These are phyloP conservation scores for Cordyceps farinosa DNA, from an alignment of 2,329 filamentous ascomycete genomes.

Conservation along the genomic window DNA sequence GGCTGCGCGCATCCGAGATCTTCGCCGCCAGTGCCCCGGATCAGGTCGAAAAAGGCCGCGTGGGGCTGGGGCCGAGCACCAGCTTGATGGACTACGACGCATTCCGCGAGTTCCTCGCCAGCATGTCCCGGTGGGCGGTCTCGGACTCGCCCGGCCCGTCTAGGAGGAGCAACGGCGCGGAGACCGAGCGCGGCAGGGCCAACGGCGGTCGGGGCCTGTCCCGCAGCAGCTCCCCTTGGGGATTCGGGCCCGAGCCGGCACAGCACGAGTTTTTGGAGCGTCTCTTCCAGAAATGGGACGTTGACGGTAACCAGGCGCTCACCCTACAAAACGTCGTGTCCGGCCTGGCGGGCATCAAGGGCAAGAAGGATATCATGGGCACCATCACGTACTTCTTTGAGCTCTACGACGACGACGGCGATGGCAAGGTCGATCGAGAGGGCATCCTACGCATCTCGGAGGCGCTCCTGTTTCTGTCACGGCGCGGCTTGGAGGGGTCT, in stretches of 20 bases:
- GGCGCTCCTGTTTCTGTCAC: slow-evolving; percentile 84
- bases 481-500: slow-evolving; percentile 76
- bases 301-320: slow-evolving; percentile 69
- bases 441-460: slow-evolving; percentile 94
- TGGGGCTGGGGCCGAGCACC: slow-evolving; percentile 83
- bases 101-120: slow-evolving; percentile 89
- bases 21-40: slow-evolving; percentile 39
- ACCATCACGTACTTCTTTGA: slow-evolving; percentile 98
- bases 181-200: slow-evolving; percentile 57
- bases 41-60: slow-evolving; percentile 74
- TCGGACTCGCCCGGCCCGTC: slow-evolving; percentile 73
- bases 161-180: slow-evolving; percentile 43
- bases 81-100: slow-evolving; percentile 97
- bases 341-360: slow-evolving; percentile 86
- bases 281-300: slow-evolving; percentile 85
- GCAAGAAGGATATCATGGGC: slow-evolving; percentile 93
- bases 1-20: slow-evolving; percentile 36
- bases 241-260: slow-evolving; percentile 63
- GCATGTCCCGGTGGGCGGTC: slow-evolving; percentile 87
- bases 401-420: slow-evolving; percentile 87
- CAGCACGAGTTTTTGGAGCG: slow-evolving; percentile 93
- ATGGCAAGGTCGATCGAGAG: slow-evolving; percentile 90
- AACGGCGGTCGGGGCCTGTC: slow-evolving; percentile 50
- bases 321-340: slow-evolving; percentile 89
- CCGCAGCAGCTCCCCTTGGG: slow-evolving; percentile 50